These are phyloP conservation scores for Aspergillus sclerotialis DNA, from an alignment of 2,329 filamentous ascomycete species.

Conservation along the genomic window DNA sequence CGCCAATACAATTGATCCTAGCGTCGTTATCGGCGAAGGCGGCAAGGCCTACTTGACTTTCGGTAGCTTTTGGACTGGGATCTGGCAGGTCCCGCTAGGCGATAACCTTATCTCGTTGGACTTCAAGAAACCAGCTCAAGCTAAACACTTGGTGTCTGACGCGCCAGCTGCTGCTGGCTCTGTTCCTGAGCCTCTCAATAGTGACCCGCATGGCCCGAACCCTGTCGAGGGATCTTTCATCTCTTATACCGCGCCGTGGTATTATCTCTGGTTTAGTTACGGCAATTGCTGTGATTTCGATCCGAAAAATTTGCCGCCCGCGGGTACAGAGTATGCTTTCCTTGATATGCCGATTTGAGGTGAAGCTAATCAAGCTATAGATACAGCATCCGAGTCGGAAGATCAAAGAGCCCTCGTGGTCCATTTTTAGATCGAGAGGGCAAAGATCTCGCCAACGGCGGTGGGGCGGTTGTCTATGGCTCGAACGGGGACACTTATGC, in stretches of 20 bases:
- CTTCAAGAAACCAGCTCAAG: slow-evolving; percentile 15
- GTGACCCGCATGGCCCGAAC: slow-evolving; percentile 23
- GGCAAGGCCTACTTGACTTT: slow-evolving; percentile 49
- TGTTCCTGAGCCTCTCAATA: slow-evolving; percentile 18
- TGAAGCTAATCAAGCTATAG: slow-evolving; percentile 10
- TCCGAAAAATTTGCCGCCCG: slow-evolving; percentile 33
- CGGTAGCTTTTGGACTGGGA: slow-evolving; percentile 62
- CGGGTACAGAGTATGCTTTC: slow-evolving; percentile 43
- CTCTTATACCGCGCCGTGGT: slow-evolving; percentile 21
- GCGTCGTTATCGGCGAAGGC: slow-evolving; percentile 37
- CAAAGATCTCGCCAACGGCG: slow-evolving; percentile 48
- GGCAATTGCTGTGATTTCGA: slow-evolving; percentile 26
- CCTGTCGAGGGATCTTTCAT: slow-evolving; percentile 27
- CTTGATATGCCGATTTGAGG: neutral
- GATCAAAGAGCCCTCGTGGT: slow-evolving; percentile 46
- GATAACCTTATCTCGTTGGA: slow-evolving; percentile 16
- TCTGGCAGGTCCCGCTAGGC: slow-evolving; percentile 53
- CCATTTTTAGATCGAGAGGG: slow-evolving; percentile 50
- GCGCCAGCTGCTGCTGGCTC: slow-evolving; percentile 12
- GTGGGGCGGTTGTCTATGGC: slow-evolving; percentile 55
- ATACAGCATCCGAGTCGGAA: slow-evolving; percentile 60
- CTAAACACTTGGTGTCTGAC: slow-evolving; percentile 23
- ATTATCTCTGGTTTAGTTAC: slow-evolving; percentile 31
- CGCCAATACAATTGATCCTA: slow-evolving; percentile 57
- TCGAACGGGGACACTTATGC: slow-evolving; percentile 57